Base-by-base conservation (phyloP, 2,329 filamentous ascomycete genomes). In the Penicillium sp. region DNA sequence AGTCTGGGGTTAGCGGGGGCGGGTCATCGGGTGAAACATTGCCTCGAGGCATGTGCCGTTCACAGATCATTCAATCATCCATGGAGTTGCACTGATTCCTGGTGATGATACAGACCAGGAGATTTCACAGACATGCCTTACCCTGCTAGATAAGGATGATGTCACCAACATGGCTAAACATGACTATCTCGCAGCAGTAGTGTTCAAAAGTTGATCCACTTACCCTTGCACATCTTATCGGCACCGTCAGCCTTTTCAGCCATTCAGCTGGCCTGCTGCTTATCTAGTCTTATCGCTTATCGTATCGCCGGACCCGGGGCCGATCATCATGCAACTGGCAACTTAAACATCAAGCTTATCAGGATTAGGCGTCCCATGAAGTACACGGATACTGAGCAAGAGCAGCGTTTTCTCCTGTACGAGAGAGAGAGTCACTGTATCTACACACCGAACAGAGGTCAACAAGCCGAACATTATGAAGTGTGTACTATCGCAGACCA, bases 1-100 rank as follows among this genome's bases (percentile, higher is more conserved):
- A 14, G 47, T 49, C 47, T 49, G 47, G 47, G 47, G 47, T 49
- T 49, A 49, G 47, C 31, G 47, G 47, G 47, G 47, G 43, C 25
- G 22, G 43, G 43, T 14, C n/a, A 10, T 31, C 43, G 43, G 43
- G 39, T 42, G 25, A 47, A 45, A 45, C 42, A 31, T 47, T 47
- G 5, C 43, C 15, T 4, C 12, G 8, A 20, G 14, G 43, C 43
- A 47, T 47, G 22, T 47, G 43, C 43, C n/a, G 47, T 49, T 49
- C 47, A 31, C 28, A 6, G n/a, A 6, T n/a, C n/a, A 35, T 28
- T 15, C 43, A 11, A n/a, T 8, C 15, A 4, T 15, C 43, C 11
- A n/a, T 15, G 25, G 12, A 43, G 31, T 31, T 10, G 31, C 31
- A 31, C 6, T 31, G 42, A 25, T 12, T 25, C 20, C 5, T n/a